Base-by-base conservation (phyloP, 768 basidiomycete species). In the Tricholoma bakamatsutake region DNA sequence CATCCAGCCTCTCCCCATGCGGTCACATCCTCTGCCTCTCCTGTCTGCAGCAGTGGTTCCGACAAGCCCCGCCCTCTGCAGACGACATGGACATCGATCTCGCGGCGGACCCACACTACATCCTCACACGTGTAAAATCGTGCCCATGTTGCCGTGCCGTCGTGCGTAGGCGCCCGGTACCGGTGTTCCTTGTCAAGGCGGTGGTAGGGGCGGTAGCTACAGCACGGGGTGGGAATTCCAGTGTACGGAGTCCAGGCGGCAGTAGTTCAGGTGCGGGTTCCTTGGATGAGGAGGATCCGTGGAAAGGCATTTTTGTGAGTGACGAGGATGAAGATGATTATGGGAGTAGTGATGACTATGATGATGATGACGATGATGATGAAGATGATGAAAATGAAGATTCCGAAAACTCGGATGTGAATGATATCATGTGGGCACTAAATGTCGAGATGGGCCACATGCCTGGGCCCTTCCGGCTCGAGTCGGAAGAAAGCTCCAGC, bases 21-120 rank as follows among this genome's bases (percentile, higher is more conserved):
- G 88, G 88, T 1, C 88, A 90, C 60, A 78, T 87, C n/a, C 73
- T 87, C n/a, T 90, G 88, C 55, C 76, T 86, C 27, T 61, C 63
- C 2, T 90, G 88, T 61, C 79, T 90, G 8, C 84, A 87, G 67
- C 82, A 84, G 61, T 90, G 88, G 88, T 90, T 90, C 70, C 79
- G 81, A 56, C 78, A 81, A 51, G 85, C 87, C 3, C 87, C 87
- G 3, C 69, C 73, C 0, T 58, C 61, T 24, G 57, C 65, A 4
- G 74, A 78, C 18, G 75, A 76, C 51, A 64, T 68, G 53, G 72
- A 74, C 34, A 64, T 73, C 40, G 70, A 75, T 43, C 62, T 66
- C 10, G 68, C 55, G 27, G 53, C 73, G 15, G 71, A 76, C 50
- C 67, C 73, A 10, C 67, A 71, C 43, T 80, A 80, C 59, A 67